These are phyloP conservation scores for Cryphonectria radicalis DNA, from an alignment of 2,329 filamentous ascomycete genomes.

Conservation along the genomic window DNA sequence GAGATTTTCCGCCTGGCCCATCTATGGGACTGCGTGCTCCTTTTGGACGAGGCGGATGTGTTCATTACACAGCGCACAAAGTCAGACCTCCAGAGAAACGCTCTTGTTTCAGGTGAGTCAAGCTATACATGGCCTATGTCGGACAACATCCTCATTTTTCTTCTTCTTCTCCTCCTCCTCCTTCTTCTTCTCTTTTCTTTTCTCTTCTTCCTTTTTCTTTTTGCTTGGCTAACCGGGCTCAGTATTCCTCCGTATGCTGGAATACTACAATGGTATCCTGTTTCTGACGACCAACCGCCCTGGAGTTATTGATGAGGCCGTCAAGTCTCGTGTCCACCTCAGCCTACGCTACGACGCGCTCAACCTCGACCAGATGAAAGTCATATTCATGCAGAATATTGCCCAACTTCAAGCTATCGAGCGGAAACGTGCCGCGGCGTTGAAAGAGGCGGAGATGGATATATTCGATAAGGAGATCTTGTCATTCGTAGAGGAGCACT, in stretches of 20 bases:
- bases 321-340: slow-evolving; percentile 37
- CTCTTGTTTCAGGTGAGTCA: slow-evolving; percentile 8
- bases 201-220: not conserved
- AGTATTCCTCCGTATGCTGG: slow-evolving; percentile 12
- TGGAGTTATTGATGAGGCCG: slow-evolving; percentile 35
- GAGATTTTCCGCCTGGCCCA: slow-evolving; percentile 36
- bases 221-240: not conserved
- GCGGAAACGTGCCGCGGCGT: not conserved
- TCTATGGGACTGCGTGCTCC: slow-evolving; percentile 46
- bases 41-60: slow-evolving; percentile 47
- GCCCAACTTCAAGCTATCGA: slow-evolving; percentile 15
- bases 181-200: no score
- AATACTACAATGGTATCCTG: slow-evolving; percentile 41
- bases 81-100: slow-evolving; percentile 32
- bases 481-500: not conserved
- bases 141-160: not conserved
- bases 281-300: slow-evolving; percentile 44
- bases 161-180: no score
- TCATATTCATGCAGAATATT: slow-evolving; percentile 18
- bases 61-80: slow-evolving; percentile 41
- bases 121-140: not conserved
- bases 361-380: slow-evolving; percentile 23
- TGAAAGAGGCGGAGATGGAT: slow-evolving; percentile 29
- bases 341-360: slow-evolving; percentile 38
- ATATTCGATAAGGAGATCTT: slow-evolving; percentile 7